phyloP scores from a whole-genome alignment of 352 stramenopile species.

The Phytophthora sansomeana region DNA sequence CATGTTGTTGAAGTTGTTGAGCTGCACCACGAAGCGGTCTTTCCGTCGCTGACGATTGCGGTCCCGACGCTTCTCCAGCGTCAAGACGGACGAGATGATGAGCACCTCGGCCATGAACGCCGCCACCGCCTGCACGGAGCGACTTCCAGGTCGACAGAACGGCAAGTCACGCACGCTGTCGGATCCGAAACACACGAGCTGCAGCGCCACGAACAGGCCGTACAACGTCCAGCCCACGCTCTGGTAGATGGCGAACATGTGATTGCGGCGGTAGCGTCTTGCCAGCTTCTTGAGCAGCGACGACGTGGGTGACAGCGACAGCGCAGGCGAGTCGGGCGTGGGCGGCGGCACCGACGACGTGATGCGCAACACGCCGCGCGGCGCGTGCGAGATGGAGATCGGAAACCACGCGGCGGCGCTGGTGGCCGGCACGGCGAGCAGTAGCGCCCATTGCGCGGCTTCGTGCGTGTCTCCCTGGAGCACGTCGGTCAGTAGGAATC shows the following conservation, averaged over 20 bases:
- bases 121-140: constrained; percentile 60
- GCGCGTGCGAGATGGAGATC: constrained; percentile 51
- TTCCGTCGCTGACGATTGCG: constrained; percentile 41
- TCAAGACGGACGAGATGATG: constrained; percentile 80
- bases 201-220: constrained; percentile 53
- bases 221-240: constrained; percentile 68
- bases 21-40: constrained; percentile 70
- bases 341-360: constrained; percentile 33
- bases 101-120: constrained; percentile 81
- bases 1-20: constrained; percentile 92
- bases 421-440: constrained; percentile 64
- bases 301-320: constrained; percentile 34
- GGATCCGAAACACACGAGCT: constrained; percentile 44
- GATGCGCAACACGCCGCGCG: constrained; percentile 40
- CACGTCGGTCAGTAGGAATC: constrained; percentile 41
- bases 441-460: constrained; percentile 53
- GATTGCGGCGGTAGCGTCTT: constrained; percentile 47
- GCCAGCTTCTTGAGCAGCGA: constrained; percentile 36
- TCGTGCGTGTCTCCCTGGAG: constrained; percentile 47
- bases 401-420: constrained; percentile 65
- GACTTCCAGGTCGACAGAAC: constrained; percentile 55
- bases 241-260: constrained; percentile 79
- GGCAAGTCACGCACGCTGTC: constrained; percentile 25
- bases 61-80: constrained; percentile 58
- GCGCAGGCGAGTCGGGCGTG: constrained; percentile 21